Base-by-base conservation (phyloP, 2,329 filamentous ascomycete genomes). In the Fusarium redolens region DNA sequence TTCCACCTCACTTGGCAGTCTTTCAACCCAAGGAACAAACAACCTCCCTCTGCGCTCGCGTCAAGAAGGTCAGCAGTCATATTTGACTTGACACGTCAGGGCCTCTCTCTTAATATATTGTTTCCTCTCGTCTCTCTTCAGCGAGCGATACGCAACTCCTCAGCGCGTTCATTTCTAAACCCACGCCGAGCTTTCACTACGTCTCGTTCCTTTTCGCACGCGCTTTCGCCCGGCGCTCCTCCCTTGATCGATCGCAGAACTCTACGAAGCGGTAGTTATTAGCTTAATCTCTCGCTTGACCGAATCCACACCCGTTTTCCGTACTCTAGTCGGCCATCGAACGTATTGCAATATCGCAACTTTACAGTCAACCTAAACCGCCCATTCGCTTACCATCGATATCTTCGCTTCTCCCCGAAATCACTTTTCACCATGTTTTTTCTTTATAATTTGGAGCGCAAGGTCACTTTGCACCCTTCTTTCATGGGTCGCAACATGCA, bases 401-500 rank as follows among this genome's bases (percentile, higher is more conserved):
- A 59, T 70, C 57, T 57, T 69, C 43, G 47, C 45, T 59, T 69
- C 62, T 57, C 25, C 41, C 43, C 13, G 35, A 61, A 50, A 14
- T 37, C 56, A 48, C 44, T 22, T 52, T 63, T 65, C 72, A 65
- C 54, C 77, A 99, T 99, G 96, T 99, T 98, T 84, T 99, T 99
- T 86, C 93, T 99, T 74, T 94, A 97, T 84, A 96, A 97, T 81
- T 92, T 98, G 83, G 95, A 97, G 85, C 95, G 96, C 81, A 92
- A 94, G 80, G 95, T 98, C 79, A 95, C 94, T 77, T 90, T 99
- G 79, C 96, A 99, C 81, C 96, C 96, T 33, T 98, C 96, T 17
- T 99, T 97, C 85, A 98, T 99, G 81, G 95, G 95, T 65, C 92
- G 94, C 72, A 94, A 96, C 81, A 97, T 98, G 87, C 92, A 96